These are phyloP conservation scores for Saccharomyces uvarum DNA, from an alignment of 1,139 yeast genomes.

Conservation along the genomic window DNA sequence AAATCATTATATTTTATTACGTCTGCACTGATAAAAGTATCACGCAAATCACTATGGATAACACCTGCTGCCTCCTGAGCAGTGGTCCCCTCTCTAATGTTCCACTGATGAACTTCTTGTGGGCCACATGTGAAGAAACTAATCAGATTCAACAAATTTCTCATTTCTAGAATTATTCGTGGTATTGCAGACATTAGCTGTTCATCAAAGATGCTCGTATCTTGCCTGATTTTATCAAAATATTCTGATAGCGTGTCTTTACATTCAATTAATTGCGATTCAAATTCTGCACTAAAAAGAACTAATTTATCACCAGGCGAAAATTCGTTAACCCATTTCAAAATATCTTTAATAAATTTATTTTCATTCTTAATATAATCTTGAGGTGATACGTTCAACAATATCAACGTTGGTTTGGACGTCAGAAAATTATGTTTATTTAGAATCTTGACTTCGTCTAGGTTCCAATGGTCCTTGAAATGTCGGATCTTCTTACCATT, in stretches of 20 bases:
- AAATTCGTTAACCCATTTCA: slow-evolving; percentile 46
- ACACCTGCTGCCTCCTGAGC: slow-evolving; percentile 94
- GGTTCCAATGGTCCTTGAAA: slow-evolving; percentile 42
- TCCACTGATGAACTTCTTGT: slow-evolving; percentile 89
- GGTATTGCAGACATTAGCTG: slow-evolving; percentile 34
- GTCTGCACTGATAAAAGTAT: slow-evolving; percentile 75
- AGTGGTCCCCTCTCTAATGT: slow-evolving; percentile 63
- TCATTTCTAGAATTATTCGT: slow-evolving; percentile 51
- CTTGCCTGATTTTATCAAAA: background rate
- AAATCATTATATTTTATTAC: slow-evolving; percentile 53
- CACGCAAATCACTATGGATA: slow-evolving; percentile 80
- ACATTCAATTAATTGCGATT: slow-evolving; percentile 36
- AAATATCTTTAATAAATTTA: slow-evolving; percentile 40
- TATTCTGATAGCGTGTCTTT: slow-evolving; percentile 23
- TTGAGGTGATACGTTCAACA: slow-evolving; percentile 52
- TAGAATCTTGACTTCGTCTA: slow-evolving; percentile 49
- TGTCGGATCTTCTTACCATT: slow-evolving; percentile 50
- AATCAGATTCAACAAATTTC: slow-evolving; percentile 59
- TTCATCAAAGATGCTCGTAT: background rate
- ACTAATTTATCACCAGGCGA: slow-evolving; percentile 51
- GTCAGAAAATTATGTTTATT: slow-evolving; percentile 57
- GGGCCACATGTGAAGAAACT: slow-evolving; percentile 92
- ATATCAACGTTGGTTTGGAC: slow-evolving; percentile 60
- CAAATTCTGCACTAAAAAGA: slow-evolving; percentile 55
- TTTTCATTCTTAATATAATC: slow-evolving; percentile 43